Evolutionary conservation across 768 basidiomycete species (phyloP), one percentile per base, ranked within the genome.

Genomic region (Lactarius hatsudake): DNA sequence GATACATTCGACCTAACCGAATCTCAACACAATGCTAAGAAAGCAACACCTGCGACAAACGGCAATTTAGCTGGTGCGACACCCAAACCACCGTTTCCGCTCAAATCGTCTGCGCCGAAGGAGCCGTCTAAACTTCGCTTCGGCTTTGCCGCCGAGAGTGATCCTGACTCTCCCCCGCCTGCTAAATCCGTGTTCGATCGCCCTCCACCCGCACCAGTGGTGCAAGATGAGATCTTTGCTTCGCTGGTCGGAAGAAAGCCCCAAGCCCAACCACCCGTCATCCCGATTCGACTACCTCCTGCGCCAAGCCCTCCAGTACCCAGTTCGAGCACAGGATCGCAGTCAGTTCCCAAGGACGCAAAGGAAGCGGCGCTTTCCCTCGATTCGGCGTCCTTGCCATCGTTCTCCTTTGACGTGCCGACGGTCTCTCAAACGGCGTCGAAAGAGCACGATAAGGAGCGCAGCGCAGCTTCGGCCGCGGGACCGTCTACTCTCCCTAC

Each of bases 51-150:
- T 23, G n/a, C 51, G 28, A 59, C 59, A 58, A 76, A 76, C 57
- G 62, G 59, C 71, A 32, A 36, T 69, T 28, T 72, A 74, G 57
- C 70, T 61, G 59, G 64, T 36, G 65, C 68, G 59, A 58, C 75
- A 68, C 32, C 28, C n/a, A 64, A 61, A 9, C 75, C 79, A 58
- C 63, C 70, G 23, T 75, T 74, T 64, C 59, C 71, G n/a, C 73
- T 76, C 51, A 89, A 87, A 73, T 76, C 83, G 3, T 84, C 80
- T 32, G 82, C 82, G 10, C 91, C 91, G 1, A 90, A 87, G 73
- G 88, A 90, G 63, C 90, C 91, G 2, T 91, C 91, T 66, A 92
- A 91, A 73, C 80, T 93, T 64, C 84, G 91, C 32, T 88, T 82
- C 71, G 90, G 89, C 71, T 85, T 88, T 75, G 84, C 86, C 57